Percentiles rank a stretch among this genome's conserved stretches.
These are phyloP conservation scores for Suillus sp. DNA, from an alignment of 768 basidiomycete genomes.

Conservation along the genomic window DNA sequence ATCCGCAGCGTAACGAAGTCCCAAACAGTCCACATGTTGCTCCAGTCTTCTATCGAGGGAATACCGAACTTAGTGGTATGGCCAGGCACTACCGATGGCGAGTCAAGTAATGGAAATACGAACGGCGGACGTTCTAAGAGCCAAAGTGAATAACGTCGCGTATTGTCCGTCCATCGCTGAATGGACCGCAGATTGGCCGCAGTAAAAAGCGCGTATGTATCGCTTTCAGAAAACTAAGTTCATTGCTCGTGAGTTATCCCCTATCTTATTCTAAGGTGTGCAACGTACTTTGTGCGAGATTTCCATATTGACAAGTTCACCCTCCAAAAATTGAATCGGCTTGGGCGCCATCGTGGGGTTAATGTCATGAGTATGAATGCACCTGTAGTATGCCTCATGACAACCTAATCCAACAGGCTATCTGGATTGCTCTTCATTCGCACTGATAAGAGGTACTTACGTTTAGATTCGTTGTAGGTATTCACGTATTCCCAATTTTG, in stretches of 20 bases:
- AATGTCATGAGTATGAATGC: constrained; percentile 60
- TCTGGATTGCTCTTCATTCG: neutral
- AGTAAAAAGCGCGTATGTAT: constrained; percentile 70
- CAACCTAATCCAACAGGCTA: constrained; percentile 48
- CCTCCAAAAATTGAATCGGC: constrained; percentile 56
- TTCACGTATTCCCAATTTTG: constrained; percentile 76
- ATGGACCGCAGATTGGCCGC: constrained; percentile 80
- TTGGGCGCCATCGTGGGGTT: constrained; percentile 47
- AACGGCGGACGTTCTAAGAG: constrained; percentile 87
- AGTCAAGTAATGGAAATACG: constrained; percentile 63
- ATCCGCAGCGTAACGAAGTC: constrained; percentile 81
- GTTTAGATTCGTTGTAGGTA: constrained; percentile 55
- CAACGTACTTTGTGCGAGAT: constrained; percentile 76
- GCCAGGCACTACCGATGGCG: constrained; percentile 35
- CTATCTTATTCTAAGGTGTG: neutral
- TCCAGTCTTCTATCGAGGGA: constrained; percentile 80
- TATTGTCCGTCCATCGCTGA: constrained; percentile 80
- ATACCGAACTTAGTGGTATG: constrained; percentile 50
- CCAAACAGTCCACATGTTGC: constrained; percentile 85
- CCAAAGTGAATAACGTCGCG: constrained; percentile 80
- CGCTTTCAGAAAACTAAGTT: constrained; percentile 74
- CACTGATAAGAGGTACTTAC: constrained; percentile 34
- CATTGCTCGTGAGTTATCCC: neutral
- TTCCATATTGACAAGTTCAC: constrained; percentile 85
- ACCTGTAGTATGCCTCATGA: constrained; percentile 85